Percentiles rank a stretch among this genome's conserved stretches.
Evolutionary conservation across 345 rosid species (phyloP).

Genomic region (Murraya koenigii): DNA sequence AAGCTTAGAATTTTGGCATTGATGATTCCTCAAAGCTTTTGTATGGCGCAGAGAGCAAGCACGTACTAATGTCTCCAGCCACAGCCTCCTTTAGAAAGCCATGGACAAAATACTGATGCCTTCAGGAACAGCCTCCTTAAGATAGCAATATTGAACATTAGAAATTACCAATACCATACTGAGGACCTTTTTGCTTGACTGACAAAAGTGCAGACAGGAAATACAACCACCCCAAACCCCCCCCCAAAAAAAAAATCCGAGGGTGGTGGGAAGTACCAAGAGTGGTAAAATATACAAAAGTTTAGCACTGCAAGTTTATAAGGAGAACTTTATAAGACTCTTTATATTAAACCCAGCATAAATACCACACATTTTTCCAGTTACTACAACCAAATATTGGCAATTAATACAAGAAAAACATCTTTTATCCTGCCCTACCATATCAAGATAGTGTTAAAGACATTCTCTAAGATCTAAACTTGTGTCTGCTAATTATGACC

Average conservation of each 20-base stretch:
- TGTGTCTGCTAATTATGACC: background rate
- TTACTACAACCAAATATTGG: background rate
- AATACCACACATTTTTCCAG: background rate
- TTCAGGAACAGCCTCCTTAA: too few relatives aligned
- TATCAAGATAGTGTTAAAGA: background rate
- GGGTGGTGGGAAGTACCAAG: too few relatives aligned
- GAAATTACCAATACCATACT: background rate
- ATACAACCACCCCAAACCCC: too few relatives aligned
- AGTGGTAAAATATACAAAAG: background rate
- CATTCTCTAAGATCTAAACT: background rate
- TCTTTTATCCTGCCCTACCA: background rate
- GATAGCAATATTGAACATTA: background rate
- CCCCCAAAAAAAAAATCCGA: too few relatives aligned
- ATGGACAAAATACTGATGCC: too few relatives aligned
- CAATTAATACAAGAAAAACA: conserved; percentile 1
- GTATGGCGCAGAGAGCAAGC: background rate
- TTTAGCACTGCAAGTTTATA: conserved; percentile 8
- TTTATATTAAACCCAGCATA: background rate
- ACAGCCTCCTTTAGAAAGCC: background rate
- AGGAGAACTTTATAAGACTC: background rate
- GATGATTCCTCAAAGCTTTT: background rate
- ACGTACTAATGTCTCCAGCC: background rate
- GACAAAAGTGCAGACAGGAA: background rate
- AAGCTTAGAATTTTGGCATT: background rate
- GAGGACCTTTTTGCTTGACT: background rate